phyloP scores from a whole-genome alignment of 345 rosid species.

The Combretum micranthum region DNA sequence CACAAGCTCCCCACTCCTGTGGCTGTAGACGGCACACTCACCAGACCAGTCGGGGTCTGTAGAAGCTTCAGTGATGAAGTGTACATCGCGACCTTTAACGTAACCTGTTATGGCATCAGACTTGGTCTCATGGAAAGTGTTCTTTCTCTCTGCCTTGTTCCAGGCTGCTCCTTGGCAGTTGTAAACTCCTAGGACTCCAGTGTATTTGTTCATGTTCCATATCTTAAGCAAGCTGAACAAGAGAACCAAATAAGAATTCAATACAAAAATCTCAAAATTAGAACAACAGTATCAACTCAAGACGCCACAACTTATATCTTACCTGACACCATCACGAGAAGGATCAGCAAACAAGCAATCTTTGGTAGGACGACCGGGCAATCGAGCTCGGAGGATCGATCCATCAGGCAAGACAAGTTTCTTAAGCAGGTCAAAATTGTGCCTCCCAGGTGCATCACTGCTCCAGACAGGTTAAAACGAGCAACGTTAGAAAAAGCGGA shows the following conservation, averaged over 20 bases:
- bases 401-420: slow-evolving; percentile 90
- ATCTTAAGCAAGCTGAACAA: slow-evolving; percentile 82
- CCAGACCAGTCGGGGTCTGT: slow-evolving; percentile 58
- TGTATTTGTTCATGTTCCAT: slow-evolving; percentile 98
- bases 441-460: slow-evolving; percentile 95
- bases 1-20: slow-evolving; percentile 37
- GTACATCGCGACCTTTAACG: slow-evolving; percentile 62
- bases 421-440: slow-evolving; percentile 69
- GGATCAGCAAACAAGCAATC: slow-evolving; percentile 89
- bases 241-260: background rate
- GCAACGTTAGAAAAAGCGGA: too few species aligned
- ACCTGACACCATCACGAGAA: slow-evolving; percentile 80
- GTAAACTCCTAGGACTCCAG: slow-evolving; percentile 82
- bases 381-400: slow-evolving; percentile 69
- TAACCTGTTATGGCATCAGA: slow-evolving; percentile 45
- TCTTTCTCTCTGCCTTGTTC: slow-evolving; percentile 62
- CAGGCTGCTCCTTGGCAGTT: slow-evolving; percentile 99
- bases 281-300: too few species aligned
- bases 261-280: too few species aligned
- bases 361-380: slow-evolving; percentile 85
- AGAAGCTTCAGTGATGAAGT: slow-evolving; percentile 71
- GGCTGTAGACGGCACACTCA: slow-evolving; percentile 54
- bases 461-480: background rate
- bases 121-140: slow-evolving; percentile 58
- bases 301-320: slow-evolving; percentile 3